Evolutionary conservation across 106 monocot genomes (phyloP).

Genomic region (Agapanthus africanus): DNA sequence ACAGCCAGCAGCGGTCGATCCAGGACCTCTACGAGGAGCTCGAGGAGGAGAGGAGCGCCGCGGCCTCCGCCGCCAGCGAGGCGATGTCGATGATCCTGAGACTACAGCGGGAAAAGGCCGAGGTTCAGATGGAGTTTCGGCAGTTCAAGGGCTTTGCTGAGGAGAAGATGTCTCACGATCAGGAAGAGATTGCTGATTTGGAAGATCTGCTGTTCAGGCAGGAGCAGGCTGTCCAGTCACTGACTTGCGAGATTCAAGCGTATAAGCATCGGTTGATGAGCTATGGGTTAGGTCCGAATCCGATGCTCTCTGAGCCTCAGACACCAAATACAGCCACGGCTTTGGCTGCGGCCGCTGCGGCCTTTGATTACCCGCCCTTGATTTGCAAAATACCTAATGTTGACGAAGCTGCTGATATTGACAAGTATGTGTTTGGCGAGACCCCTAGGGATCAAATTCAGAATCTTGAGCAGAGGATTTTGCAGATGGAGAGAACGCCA

Average conservation of each 20-base stretch:
- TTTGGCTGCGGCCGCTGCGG: neutral
- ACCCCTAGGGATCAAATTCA: conserved; percentile 14
- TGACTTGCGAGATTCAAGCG: conserved; percentile 16
- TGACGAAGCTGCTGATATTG: neutral
- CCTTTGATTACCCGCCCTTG: conserved; percentile 12
- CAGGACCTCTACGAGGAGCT: conserved; percentile 32
- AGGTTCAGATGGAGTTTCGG: conserved; percentile 29
- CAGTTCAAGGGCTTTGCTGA: conserved; percentile 39
- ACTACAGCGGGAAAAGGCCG: conserved; percentile 40
- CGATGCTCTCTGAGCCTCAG: neutral
- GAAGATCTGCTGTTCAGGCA: conserved; percentile 23
- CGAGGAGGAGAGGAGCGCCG: conserved; percentile 41
- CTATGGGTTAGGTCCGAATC: neutral
- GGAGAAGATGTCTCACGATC: conserved; percentile 21
- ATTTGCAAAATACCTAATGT: conserved; percentile 2
- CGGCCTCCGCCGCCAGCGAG: conserved; percentile 30
- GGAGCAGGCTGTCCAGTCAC: conserved; percentile 8
- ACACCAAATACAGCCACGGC: neutral
- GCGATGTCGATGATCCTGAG: conserved; percentile 48
- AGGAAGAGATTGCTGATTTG: conserved; percentile 9
- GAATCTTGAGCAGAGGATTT: conserved; percentile 25
- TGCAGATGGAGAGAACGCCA: conserved; percentile 21
- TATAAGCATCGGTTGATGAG: conserved; percentile 13
- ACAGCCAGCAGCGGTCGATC: conserved; percentile 23
- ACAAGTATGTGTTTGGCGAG: conserved; percentile 16